Base-by-base conservation (phyloP, 495 filamentous ascomycete species). In the Thermochaetoides thermophila region DNA sequence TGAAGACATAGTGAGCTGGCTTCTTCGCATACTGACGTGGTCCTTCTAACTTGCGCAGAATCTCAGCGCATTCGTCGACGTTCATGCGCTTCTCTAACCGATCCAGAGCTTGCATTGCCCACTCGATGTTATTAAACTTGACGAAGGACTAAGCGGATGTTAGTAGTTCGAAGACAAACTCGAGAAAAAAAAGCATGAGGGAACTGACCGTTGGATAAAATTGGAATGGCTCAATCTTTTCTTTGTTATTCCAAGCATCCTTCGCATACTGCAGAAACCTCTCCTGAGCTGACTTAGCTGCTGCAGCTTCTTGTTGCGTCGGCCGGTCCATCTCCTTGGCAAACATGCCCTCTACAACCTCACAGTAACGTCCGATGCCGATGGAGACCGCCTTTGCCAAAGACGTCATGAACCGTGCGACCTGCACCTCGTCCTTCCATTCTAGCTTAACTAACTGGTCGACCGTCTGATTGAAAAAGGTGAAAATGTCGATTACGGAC, bases 61-160 rank as follows among this genome's bases (percentile, higher is more conserved):
- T 70, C 29, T 84, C 83, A 4, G 86, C 84, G 49, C 84, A 93
- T 25, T 69, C 79, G 50, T 99, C 91, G n/a, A 93, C 85, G 48
- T 94, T 81, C 57, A 96, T 78, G 40, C 80, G 78, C 39, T 68
- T 73, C 49, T 94, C 87, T 11, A 99, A 68, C 48, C 76, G 82
- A 50, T 99, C 91, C 26, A 96, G 65, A 43, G 91, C 84, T 14
- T 78, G 67, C 47, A 87, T 78, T 16, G 84, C 89, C 60, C 78
- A 94, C 57, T 95, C 87, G 43, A 96, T 71, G 47, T 99, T 94
- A 63, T 99, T 99, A 41, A 99, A 66, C 58, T 99, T 99, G 29
- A 96, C 81, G 43, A 96, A 75, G 20, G 85, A 95, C 85, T 94
- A 44, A 25, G 23, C 13, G 25, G 22, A 29, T 3, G 1, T 25